Percentiles rank a stretch among this genome's conserved stretches.
Evolutionary conservation across 164 flowering plant species (phyloP).

Genomic region (Vitis rupestris): DNA sequence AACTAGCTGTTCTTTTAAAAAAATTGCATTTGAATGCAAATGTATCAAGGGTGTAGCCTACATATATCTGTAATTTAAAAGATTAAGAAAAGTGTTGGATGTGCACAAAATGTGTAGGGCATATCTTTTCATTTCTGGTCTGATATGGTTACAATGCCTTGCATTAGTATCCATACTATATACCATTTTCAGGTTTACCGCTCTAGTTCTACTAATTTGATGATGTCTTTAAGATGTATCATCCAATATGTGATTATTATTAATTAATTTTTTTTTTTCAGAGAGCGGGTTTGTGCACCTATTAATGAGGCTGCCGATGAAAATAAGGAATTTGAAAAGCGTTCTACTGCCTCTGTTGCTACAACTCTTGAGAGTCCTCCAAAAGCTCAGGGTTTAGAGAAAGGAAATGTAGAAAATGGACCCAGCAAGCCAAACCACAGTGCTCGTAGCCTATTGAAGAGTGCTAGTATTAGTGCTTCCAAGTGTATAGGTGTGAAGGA

Average conservation of each 20-base stretch:
- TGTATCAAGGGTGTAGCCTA: too few relatives aligned
- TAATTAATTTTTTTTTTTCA: constrained; percentile 12
- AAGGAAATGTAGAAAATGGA: constrained; percentile 20
- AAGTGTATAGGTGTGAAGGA: constrained; percentile 33
- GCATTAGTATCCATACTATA: too few relatives aligned
- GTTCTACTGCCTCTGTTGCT: constrained; percentile 26
- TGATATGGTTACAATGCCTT: too few relatives aligned
- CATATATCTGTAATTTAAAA: too few relatives aligned
- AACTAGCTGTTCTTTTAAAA: too few relatives aligned
- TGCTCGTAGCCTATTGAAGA: constrained; percentile 45
- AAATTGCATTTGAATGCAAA: too few relatives aligned
- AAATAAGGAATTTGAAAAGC: constrained; percentile 20
- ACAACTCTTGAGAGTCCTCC: constrained; percentile 28
- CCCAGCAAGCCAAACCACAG: constrained; percentile 25
- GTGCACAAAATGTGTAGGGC: too few relatives aligned
- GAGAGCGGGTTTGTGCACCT: constrained; percentile 42
- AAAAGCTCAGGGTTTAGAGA: constrained; percentile 18
- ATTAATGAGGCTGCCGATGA: constrained; percentile 21
- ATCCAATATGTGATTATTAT: too few relatives aligned
- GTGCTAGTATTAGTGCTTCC: constrained; percentile 54
- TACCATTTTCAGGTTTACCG: too few relatives aligned
- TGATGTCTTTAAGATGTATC: too few relatives aligned
- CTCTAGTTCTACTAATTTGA: background rate
- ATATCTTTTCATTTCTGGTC: too few relatives aligned
- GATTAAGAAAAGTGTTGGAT: too few relatives aligned